Conservation (phyloP, 2,329 filamentous ascomycete species). For the Pezicula neosporulosa region DNA sequence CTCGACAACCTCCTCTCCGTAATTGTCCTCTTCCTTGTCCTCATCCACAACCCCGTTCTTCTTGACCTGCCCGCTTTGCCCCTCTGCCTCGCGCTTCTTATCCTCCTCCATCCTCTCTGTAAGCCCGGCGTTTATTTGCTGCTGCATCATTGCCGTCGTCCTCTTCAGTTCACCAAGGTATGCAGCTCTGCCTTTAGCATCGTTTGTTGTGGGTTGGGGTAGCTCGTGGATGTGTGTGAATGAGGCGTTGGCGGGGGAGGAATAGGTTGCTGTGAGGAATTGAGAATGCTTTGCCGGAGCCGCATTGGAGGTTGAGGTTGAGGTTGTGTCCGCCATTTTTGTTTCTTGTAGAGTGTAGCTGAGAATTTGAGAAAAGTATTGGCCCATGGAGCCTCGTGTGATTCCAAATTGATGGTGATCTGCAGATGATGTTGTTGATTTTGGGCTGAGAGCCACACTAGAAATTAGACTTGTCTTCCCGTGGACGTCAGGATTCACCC, state of each 20-base stretch:
- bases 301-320: background rate
- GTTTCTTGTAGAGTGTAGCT: background rate
- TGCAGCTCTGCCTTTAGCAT: constrained; percentile 47
- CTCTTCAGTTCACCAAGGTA: constrained; percentile 58
- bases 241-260: constrained; percentile 43
- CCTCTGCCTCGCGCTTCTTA: constrained; percentile 44
- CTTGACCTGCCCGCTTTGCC: constrained; percentile 24
- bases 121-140: constrained; percentile 65
- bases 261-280: constrained; percentile 48
- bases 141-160: constrained; percentile 58
- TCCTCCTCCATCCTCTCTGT: constrained; percentile 74
- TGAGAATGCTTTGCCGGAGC: background rate
- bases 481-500: no score
- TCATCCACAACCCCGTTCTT: constrained; percentile 40
- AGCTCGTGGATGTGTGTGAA: constrained; percentile 41
- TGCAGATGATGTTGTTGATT: background rate
- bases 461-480: background rate
- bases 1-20: constrained; percentile 76
- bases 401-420: no score
- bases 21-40: constrained; percentile 68
- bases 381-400: no score
- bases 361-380: no score
- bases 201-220: constrained; percentile 29
- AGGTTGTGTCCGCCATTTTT: background rate
- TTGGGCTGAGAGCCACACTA: background rate